These are phyloP conservation scores for Cynanchum wilfordii DNA, from an alignment of 257 asterid genomes.

Conservation along the genomic window DNA sequence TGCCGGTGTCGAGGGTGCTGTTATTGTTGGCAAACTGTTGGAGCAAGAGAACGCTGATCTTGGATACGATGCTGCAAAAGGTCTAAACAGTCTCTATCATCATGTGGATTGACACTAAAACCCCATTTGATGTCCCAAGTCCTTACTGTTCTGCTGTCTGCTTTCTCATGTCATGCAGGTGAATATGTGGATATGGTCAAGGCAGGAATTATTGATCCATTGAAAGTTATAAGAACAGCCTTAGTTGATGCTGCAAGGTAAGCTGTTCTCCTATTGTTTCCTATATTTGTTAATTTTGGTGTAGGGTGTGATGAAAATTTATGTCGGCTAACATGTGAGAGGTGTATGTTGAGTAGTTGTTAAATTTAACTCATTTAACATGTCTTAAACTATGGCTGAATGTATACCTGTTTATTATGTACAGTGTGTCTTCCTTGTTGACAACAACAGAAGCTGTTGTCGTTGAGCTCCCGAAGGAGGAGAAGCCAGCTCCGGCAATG, in stretches of 20 bases:
- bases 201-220: conserved; percentile 80
- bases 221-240: conserved; percentile 90
- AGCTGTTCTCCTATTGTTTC: background rate
- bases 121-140: background rate
- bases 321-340: too few species aligned
- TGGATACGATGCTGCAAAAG: conserved; percentile 97
- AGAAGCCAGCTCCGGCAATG: conserved; percentile 58
- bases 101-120: background rate
- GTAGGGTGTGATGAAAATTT: too few species aligned
- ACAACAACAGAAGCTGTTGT: conserved; percentile 90
- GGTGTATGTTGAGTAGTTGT: too few species aligned
- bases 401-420: background rate
- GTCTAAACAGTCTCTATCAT: conserved; percentile 16
- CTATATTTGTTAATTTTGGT: too few species aligned
- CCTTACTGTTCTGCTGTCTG: background rate
- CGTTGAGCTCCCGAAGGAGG: conserved; percentile 74
- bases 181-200: conserved; percentile 92
- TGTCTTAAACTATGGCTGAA: background rate
- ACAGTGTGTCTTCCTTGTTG: conserved; percentile 82
- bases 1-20: conserved; percentile 98
- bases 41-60: conserved; percentile 83
- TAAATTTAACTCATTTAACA: too few species aligned
- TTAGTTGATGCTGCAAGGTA: conserved; percentile 95
- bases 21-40: conserved; percentile 83
- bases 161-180: conserved; percentile 29